A percentile compares a stretch with the other conserved stretches of the same genome.
Conservation (phyloP, 108 stramenopile species). For the Nitzschia sp. region DNA sequence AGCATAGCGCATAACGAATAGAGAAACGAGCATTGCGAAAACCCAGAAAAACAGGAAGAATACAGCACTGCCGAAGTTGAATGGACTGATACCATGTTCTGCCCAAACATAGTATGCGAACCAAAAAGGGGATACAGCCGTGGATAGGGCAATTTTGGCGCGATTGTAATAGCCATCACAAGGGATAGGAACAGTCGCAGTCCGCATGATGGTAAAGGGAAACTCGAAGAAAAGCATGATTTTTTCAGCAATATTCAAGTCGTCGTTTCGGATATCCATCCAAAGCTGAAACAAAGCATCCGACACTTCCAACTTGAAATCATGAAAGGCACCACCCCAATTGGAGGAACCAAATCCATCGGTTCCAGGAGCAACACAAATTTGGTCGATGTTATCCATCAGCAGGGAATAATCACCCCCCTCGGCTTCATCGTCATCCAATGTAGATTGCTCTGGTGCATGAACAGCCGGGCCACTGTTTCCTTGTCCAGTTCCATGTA, state of each 20-base stretch:
- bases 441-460: no score
- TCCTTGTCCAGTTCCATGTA: constrained; percentile 31
- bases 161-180: constrained; percentile 88
- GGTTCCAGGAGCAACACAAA: constrained; percentile 57
- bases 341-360: constrained; percentile 44
- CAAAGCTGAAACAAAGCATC: constrained; percentile 47
- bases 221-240: constrained; percentile 68
- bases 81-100: constrained; percentile 54
- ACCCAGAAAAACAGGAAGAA: constrained; percentile 40
- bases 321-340: constrained; percentile 61
- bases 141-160: constrained; percentile 68
- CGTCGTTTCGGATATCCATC: constrained; percentile 68
- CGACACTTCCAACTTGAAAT: constrained; percentile 57
- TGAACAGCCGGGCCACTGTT: not conserved
- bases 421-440: constrained; percentile 4
- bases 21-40: constrained; percentile 30
- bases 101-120: constrained; percentile 59
- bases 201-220: constrained; percentile 73
- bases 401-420: constrained; percentile 39
- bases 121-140: constrained; percentile 75
- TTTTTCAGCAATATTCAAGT: constrained; percentile 53
- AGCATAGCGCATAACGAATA: constrained; percentile 59
- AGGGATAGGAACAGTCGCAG: constrained; percentile 78
- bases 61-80: constrained; percentile 13
- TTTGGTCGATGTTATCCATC: constrained; percentile 59